These are phyloP conservation scores for Cyanodermella asteris DNA, from an alignment of 2,329 filamentous ascomycete genomes.

Conservation along the genomic window DNA sequence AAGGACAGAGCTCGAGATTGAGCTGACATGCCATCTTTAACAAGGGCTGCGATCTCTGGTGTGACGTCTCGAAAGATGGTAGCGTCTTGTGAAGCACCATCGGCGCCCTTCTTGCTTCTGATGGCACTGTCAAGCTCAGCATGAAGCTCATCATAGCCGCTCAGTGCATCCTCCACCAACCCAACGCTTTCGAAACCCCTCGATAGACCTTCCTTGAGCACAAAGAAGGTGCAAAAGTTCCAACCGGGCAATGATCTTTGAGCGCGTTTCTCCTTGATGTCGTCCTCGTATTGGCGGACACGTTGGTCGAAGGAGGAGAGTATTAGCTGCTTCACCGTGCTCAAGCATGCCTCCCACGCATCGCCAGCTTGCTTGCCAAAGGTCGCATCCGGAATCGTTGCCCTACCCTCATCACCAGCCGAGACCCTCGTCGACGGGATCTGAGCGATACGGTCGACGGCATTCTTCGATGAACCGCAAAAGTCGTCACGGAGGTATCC, in stretches of 20 bases:
- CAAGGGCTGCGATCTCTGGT: slow-evolving; percentile 3
- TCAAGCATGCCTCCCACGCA: slow-evolving; percentile 61
- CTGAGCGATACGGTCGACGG: slow-evolving; percentile 61
- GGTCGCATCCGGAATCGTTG: slow-evolving; percentile 6
- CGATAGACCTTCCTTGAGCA: slow-evolving; percentile 85
- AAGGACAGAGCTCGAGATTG: no score
- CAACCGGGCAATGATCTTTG: slow-evolving; percentile 76
- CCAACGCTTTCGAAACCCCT: slow-evolving; percentile 91
- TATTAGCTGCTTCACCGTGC: slow-evolving; percentile 72
- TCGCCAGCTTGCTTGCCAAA: slow-evolving; percentile 36
- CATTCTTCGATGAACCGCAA: slow-evolving; percentile 52
- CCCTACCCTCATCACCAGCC: background rate
- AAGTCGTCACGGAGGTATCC: slow-evolving; percentile 86
- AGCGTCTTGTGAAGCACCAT: background rate
- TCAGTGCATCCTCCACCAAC: slow-evolving; percentile 79
- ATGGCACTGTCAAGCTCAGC: slow-evolving; percentile 69
- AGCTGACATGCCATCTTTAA: no score
- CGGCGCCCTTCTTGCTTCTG: slow-evolving; percentile 5
- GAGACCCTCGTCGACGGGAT: slow-evolving; percentile 43
- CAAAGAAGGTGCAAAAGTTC: slow-evolving; percentile 99
- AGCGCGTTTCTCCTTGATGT: slow-evolving; percentile 81
- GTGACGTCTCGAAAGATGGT: background rate
- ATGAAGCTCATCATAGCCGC: slow-evolving; percentile 84
- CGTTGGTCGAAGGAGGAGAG: slow-evolving; percentile 74
- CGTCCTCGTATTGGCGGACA: slow-evolving; percentile 87